These are phyloP conservation scores for Harringtonia aguacate DNA, from an alignment of 2,329 filamentous ascomycete genomes.

Conservation along the genomic window DNA sequence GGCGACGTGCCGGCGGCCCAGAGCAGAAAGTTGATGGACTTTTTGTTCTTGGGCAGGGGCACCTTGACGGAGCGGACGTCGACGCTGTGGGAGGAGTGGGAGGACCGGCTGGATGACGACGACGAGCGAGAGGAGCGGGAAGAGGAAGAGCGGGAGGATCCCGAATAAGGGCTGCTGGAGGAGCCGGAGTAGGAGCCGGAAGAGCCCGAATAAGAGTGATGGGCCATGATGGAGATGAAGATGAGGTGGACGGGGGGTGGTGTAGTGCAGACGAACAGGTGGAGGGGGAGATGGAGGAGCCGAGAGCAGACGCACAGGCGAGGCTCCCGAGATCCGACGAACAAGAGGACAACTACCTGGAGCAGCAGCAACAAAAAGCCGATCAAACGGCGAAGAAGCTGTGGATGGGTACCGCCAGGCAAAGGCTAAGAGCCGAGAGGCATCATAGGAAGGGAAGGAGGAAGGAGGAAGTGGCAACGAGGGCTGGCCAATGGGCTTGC, in stretches of 20 bases:
- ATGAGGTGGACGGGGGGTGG: neutral
- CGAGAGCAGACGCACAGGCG: too few relatives aligned
- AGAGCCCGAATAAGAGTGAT: neutral
- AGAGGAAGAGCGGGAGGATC: neutral
- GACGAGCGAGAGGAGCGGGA: neutral
- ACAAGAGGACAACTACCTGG: too few relatives aligned
- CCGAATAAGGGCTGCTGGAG: neutral
- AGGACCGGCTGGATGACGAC: neutral
- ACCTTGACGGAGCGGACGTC: neutral
- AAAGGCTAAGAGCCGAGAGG: too few relatives aligned
- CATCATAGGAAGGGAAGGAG: too few relatives aligned
- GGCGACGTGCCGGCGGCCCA: slow-evolving; percentile 7
- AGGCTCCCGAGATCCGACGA: too few relatives aligned
- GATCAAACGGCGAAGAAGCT: too few relatives aligned
- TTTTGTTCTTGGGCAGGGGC: neutral
- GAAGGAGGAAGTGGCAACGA: too few relatives aligned
- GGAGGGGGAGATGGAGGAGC: too few relatives aligned
- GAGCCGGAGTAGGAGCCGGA: neutral
- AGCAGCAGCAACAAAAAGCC: too few relatives aligned
- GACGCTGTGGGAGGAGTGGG: neutral
- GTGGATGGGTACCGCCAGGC: too few relatives aligned
- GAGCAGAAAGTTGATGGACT: slow-evolving; percentile 1
- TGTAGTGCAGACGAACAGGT: too few relatives aligned
- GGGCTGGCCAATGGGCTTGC: too few relatives aligned
- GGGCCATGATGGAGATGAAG: neutral